Conservation (phyloP, 805 yeast species). For the Spathaspora girioi region DNA sequence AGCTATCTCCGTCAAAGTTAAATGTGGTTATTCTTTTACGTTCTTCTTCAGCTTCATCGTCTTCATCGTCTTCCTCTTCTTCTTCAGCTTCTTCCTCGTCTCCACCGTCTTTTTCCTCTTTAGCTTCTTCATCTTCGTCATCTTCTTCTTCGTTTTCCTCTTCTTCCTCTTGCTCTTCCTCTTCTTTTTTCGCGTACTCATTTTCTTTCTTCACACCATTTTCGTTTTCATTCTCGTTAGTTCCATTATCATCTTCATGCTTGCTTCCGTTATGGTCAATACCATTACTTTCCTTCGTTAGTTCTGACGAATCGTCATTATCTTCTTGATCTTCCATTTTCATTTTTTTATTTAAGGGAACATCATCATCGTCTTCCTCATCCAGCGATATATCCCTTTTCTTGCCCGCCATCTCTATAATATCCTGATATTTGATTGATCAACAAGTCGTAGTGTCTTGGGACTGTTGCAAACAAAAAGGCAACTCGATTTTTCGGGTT, state of each 20-base stretch:
- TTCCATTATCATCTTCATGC: slow-evolving; percentile 14
- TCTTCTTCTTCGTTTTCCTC: slow-evolving; percentile 10
- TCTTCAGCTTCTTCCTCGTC: slow-evolving; percentile 27
- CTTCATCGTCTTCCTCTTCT: slow-evolving; percentile 42
- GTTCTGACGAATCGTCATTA: neutral
- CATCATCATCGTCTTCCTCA: slow-evolving; percentile 27
- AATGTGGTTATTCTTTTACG: slow-evolving; percentile 44
- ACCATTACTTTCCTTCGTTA: slow-evolving; percentile 10
- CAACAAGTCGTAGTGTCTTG: neutral
- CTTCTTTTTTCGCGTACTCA: slow-evolving; percentile 8
- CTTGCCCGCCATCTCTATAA: slow-evolving; percentile 27
- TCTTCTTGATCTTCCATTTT: slow-evolving; percentile 18
- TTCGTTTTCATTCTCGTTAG: slow-evolving; percentile 18
- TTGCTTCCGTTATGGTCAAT: slow-evolving; percentile 17
- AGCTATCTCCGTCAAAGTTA: slow-evolving; percentile 71
- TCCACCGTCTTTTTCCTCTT: slow-evolving; percentile 16
- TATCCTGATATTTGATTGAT: neutral
- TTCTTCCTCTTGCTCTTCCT: slow-evolving; percentile 14
- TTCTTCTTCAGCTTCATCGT: slow-evolving; percentile 42
- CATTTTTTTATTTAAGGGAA: slow-evolving; percentile 21
- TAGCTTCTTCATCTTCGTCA: slow-evolving; percentile 9
- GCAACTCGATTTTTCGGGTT: neutral
- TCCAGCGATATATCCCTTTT: slow-evolving; percentile 24
- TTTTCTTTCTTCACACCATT: slow-evolving; percentile 12
- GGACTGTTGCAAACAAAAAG: neutral